Conservation (phyloP, 768 basidiomycete species). For the Russula compacta region DNA sequence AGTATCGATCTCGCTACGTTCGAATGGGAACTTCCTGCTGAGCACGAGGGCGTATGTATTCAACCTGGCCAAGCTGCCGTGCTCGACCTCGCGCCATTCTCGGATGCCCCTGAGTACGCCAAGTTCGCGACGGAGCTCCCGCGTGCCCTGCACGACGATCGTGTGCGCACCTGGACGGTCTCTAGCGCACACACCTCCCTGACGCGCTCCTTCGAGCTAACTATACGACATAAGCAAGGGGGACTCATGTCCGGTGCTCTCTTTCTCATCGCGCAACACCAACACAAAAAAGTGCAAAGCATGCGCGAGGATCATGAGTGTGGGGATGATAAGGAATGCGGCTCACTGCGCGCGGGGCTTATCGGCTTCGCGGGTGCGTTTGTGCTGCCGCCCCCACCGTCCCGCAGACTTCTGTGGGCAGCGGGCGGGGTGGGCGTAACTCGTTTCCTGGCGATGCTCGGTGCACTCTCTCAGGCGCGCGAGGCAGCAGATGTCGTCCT, state of each 20-base stretch:
- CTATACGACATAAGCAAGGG: constrained; percentile 45
- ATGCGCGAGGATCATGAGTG: neutral
- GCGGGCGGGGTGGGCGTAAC: constrained; percentile 60
- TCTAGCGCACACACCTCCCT: constrained; percentile 29
- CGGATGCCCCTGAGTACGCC: constrained; percentile 38
- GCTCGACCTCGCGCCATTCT: constrained; percentile 43
- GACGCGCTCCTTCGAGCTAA: constrained; percentile 35
- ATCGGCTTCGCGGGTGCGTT: constrained; percentile 50
- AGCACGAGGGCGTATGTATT: constrained; percentile 24
- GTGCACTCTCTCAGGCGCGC: constrained; percentile 14
- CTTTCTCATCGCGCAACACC: constrained; percentile 39
- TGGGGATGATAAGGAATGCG: constrained; percentile 28
- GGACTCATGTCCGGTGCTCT: constrained; percentile 49
- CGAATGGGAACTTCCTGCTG: constrained; percentile 33
- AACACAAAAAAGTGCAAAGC: constrained; percentile 30
- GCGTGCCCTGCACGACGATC: constrained; percentile 46
- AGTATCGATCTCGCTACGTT: constrained; percentile 46
- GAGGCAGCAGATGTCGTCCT: constrained; percentile 35
- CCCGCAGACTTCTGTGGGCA: constrained; percentile 40
- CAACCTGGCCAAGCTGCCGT: constrained; percentile 43
- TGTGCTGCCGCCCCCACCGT: constrained; percentile 25
- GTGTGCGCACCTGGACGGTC: constrained; percentile 57
- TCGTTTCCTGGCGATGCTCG: constrained; percentile 50
- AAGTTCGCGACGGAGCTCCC: constrained; percentile 44
- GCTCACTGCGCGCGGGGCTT: constrained; percentile 37